These are phyloP conservation scores for Rutstroemia sydowiana DNA, from an alignment of 2,329 filamentous ascomycete genomes.

Conservation along the genomic window DNA sequence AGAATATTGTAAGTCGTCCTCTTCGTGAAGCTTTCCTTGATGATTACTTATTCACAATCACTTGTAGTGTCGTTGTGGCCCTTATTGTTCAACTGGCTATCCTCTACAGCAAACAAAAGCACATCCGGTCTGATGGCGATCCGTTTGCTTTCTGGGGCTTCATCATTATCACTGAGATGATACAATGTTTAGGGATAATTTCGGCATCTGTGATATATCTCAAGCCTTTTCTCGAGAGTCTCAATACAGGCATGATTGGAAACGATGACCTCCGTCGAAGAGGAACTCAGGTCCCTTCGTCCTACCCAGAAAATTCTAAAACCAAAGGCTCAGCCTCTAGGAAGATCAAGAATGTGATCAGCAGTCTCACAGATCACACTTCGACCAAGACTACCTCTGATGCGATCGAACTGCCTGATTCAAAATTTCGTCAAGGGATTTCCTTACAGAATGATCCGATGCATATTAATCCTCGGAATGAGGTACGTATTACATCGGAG, in stretches of 20 bases:
- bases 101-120: background rate
- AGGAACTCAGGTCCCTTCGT: background rate
- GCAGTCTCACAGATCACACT: no score
- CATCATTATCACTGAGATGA: background rate
- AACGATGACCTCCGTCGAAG: slow-evolving; percentile 1
- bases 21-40: background rate
- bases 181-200: background rate
- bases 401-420: no score
- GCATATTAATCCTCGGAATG: background rate
- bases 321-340: background rate
- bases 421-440: no score
- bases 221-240: background rate
- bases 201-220: slow-evolving; percentile 2
- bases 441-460: background rate
- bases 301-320: background rate
- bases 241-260: slow-evolving; percentile 1
- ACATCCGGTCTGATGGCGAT: no score
- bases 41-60: background rate
- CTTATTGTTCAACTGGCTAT: background rate
- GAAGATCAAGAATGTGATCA: background rate
- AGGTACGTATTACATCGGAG: no score
- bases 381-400: no score
- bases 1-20: background rate
- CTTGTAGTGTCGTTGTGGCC: background rate
- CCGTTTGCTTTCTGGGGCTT: background rate